Base-by-base conservation (phyloP, 2,329 filamentous ascomycete species). In the Fusarium sp. region DNA sequence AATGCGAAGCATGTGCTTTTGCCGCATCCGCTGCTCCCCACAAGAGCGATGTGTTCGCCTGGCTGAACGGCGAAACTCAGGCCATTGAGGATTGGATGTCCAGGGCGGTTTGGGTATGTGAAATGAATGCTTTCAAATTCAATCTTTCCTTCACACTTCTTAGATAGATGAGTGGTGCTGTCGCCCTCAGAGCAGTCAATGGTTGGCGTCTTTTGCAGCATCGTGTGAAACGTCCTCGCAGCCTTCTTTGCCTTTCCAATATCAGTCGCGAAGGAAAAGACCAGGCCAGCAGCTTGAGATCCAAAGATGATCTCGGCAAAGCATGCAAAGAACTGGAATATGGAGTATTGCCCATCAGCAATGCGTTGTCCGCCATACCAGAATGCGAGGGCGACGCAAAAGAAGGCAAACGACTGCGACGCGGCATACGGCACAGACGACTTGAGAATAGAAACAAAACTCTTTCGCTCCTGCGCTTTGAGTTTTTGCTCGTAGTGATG, bases 221-320 rank as follows among this genome's bases (percentile, higher is more conserved):
- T 50, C 15, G 25, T 50, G 15, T 50, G 25, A 50, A 50, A 50
- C 9, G 25, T 50, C 58, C 88, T 87, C 1, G 94, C 94, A 2
- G 95, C 94, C 71, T 94, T 88, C 81, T 94, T 93, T 2, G 94
- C 94, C 83, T 97, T 96, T 75, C 93, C 91, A 91, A 96, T 95
- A 76, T 97, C 93, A 3, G 94, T 93, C 1, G 93, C 93, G 81
- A 94, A 97, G n/a, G 90, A 94, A 87, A 95, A 97, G 78, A 95
- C 91, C 15, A 90, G 92, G 6, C 95, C 95, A 2, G 95, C 95
- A 6, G 94, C 95, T 81, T 98, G 94, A 0, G 95, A 92, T 68
- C 95, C 94, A 80, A 65, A 85, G 78, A 73, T 54, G 2, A 75
- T 33, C 12, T 66, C 47, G 0, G 32, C 37, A 14, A 73, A 75